Evolutionary conservation across 2,329 filamentous ascomycete genomes (phyloP), one percentile per base, ranked within the genome.

Genomic region (Talaromyces piceae): DNA sequence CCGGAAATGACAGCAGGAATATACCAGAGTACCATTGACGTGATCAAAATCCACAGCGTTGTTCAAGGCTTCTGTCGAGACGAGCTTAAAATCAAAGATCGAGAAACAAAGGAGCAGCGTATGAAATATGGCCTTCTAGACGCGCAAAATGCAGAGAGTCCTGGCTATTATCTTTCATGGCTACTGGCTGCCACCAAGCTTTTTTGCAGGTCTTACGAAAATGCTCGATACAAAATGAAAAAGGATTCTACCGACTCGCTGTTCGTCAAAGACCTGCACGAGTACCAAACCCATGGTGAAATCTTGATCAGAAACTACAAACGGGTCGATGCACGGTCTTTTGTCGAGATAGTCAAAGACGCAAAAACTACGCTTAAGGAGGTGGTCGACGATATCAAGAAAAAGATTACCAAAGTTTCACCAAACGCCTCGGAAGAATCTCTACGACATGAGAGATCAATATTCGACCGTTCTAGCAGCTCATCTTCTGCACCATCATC

Each of bases 11-110:
- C 63, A 27, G 64, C 65, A 12, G 62, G 62, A 1, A 52, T 63
- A 5, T 66, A 64, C 44, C 60, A 60, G 13, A 63, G 55, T 18
- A 58, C 62, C 20, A 71, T 74, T 45, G 73, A 76, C 50, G 64
- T 74, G 30, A 61, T 76, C 31, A 75, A 73, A 49, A 69, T 75
- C 5, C 73, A 76, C 54, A 73, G 67, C 25, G 73, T 76, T 2
- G 72, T 76, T 1, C 73, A 76, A 52, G 66, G 64, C 5, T 75
- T 76, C 41, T 73, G 71, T 54, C 69, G 73, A 12, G 73, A 75
- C 55, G 72, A 74, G 49, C 62, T 76, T 9, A 70, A 65, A 41
- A 66, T 67, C 41, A 62, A 61, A 54, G 66, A 67, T 31, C 59
- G 66, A 18, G 66, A 68, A 39, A 51, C 52, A 22, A 63, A 57